Conservation (phyloP, 352 stramenopile genomes). For the Pythium sukuiense region DNA sequence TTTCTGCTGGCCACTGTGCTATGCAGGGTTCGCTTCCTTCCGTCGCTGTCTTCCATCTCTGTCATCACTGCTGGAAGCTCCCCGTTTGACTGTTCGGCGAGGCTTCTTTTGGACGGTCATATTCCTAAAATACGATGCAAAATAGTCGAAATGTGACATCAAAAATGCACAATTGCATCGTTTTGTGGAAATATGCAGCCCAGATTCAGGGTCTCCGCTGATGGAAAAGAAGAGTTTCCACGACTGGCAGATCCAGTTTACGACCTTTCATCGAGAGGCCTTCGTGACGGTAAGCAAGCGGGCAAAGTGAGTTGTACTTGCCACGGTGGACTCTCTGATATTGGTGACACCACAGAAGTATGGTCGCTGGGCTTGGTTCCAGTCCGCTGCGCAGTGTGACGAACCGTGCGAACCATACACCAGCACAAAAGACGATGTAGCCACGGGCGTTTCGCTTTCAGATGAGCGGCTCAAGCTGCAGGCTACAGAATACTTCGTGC, state of each 20-base stretch:
- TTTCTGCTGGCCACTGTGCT: neutral
- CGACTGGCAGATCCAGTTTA: conserved; percentile 1
- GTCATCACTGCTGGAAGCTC: neutral
- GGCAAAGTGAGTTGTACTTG: neutral
- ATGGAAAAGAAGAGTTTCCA: neutral
- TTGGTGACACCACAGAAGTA: no score
- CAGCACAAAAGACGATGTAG: neutral
- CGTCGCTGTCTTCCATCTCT: neutral
- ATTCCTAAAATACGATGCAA: neutral
- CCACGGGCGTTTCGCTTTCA: neutral
- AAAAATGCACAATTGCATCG: neutral
- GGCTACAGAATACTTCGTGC: no score
- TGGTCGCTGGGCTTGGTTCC: no score
- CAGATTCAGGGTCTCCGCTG: neutral
- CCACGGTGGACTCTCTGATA: neutral
- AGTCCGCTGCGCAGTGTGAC: neutral
- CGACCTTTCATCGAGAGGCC: neutral
- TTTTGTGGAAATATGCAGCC: neutral
- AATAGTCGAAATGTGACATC: no score
- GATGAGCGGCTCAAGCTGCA: neutral
- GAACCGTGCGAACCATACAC: neutral
- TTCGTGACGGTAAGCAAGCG: neutral
- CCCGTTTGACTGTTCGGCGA: neutral
- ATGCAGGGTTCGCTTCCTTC: no score
- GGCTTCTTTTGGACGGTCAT: neutral